Percentiles rank a stretch among this genome's conserved stretches.
Conservation (phyloP, 2,329 filamentous ascomycete species). For the Colletotrichum horii region DNA sequence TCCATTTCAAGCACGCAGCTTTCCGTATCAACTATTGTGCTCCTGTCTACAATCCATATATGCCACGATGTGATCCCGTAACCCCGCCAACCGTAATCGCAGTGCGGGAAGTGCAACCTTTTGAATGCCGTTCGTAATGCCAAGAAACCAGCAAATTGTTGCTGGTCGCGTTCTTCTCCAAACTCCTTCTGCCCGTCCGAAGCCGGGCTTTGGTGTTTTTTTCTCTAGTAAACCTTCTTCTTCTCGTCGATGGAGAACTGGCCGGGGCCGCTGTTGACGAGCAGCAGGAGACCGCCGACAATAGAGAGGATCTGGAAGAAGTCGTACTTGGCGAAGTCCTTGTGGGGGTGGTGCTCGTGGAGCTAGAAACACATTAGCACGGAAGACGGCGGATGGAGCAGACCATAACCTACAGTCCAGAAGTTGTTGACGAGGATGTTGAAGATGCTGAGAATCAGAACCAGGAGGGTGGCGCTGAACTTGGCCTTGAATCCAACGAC, state of each 20-base stretch:
- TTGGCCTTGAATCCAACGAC: constrained; percentile 99
- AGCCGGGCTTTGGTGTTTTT: background rate
- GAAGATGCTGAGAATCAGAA: constrained; percentile 94
- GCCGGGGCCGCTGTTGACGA: constrained; percentile 98
- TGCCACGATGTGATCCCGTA: constrained; percentile 30
- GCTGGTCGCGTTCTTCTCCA: background rate
- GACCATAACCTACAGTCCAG: constrained; percentile 81
- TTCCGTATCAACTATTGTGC: constrained; percentile 9
- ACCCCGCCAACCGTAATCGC: constrained; percentile 30
- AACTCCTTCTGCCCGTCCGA: background rate
- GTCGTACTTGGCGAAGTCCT: constrained; percentile 99
- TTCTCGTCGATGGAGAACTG: constrained; percentile 99
- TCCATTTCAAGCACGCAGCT: constrained; percentile 16
- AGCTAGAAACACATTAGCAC: constrained; percentile 59
- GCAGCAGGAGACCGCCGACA: constrained; percentile 91
- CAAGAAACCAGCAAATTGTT: constrained; percentile 7
- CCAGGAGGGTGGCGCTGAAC: constrained; percentile 94
- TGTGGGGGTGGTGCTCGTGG: constrained; percentile 97
- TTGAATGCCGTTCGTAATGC: constrained; percentile 22
- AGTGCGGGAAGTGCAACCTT: constrained; percentile 25
- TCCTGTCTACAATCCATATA: constrained; percentile 23
- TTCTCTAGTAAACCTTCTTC: constrained; percentile 95
- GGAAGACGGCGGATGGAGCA: background rate
- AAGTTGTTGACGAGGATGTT: constrained; percentile 99
- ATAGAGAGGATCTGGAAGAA: constrained; percentile 99